phyloP scores from a whole-genome alignment of 2,329 filamentous ascomycete genomes.

The Coleophoma cylindrospora region DNA sequence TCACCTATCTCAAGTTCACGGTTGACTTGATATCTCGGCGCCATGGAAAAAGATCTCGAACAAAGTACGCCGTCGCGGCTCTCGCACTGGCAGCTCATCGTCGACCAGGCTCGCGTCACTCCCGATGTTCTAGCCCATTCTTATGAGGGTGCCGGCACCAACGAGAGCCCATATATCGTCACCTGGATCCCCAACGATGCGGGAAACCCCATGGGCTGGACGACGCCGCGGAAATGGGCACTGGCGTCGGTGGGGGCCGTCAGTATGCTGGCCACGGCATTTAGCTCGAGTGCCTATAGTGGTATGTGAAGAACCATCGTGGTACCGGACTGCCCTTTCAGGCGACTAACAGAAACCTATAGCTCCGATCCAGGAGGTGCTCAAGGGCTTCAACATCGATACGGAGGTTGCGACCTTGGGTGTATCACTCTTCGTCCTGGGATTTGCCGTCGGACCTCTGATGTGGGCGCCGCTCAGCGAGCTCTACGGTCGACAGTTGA shows the following conservation, averaged over 20 bases:
- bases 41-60: too few relatives aligned
- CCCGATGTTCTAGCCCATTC: constrained; percentile 31
- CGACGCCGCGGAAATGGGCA: constrained; percentile 39
- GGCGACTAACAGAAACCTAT: too few relatives aligned
- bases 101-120: neutral
- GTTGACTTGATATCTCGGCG: too few relatives aligned
- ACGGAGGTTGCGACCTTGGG: constrained; percentile 17
- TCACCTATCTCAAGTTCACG: too few relatives aligned
- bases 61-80: neutral
- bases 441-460: constrained; percentile 34
- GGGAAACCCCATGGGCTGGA: constrained; percentile 47
- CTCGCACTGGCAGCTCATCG: neutral
- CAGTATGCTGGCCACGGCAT: constrained; percentile 5
- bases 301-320: constrained; percentile 15
- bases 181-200: constrained; percentile 48
- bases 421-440: constrained; percentile 35
- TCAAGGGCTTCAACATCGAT: too few relatives aligned
- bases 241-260: constrained; percentile 44
- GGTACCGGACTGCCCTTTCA: too few relatives aligned
- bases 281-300: constrained; percentile 31
- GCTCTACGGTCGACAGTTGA: constrained; percentile 52
- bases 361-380: too few relatives aligned
- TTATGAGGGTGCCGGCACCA: constrained; percentile 42
- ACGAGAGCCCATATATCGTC: constrained; percentile 48
- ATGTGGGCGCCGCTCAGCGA: constrained; percentile 33